phyloP scores from a whole-genome alignment of 2,329 filamentous ascomycete genomes.

The Ceratocystis ficicola region DNA sequence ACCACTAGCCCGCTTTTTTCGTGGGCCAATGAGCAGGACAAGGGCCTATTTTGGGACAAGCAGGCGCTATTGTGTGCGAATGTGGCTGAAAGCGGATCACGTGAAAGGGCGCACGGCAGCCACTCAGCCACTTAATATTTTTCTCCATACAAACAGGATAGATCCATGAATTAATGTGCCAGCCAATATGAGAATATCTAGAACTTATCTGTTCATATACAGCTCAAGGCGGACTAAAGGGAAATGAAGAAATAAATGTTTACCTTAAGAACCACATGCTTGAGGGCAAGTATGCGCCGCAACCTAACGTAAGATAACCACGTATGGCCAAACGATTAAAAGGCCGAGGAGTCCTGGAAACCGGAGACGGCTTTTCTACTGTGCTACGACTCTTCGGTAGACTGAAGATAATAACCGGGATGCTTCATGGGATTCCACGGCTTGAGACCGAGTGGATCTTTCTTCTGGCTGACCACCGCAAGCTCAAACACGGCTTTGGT shows the following conservation, averaged over 20 bases:
- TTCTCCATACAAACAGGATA: neutral
- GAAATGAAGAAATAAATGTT: neutral
- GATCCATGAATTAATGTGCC: neutral
- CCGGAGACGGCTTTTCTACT: too few relatives aligned
- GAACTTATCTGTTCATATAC: neutral
- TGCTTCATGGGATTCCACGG: conserved; percentile 48
- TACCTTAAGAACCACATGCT: conserved; percentile 3
- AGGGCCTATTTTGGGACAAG: conserved; percentile 20
- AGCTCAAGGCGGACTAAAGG: neutral
- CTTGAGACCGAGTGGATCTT: conserved; percentile 45
- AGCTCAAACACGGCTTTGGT: conserved; percentile 41
- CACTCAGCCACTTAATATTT: conserved; percentile 18
- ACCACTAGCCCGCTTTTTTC: conserved; percentile 23
- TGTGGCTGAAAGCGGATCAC: conserved; percentile 17
- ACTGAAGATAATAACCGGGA: conserved; percentile 40
- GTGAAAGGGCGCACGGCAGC: conserved; percentile 20
- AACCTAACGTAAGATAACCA: neutral
- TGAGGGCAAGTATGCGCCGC: neutral
- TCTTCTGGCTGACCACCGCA: conserved; percentile 41
- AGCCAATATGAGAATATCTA: neutral
- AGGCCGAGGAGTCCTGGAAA: too few relatives aligned
- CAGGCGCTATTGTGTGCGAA: conserved; percentile 20
- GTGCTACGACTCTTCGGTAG: neutral
- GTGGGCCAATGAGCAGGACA: conserved; percentile 23
- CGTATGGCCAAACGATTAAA: neutral